Evolutionary conservation across 2,329 filamentous ascomycete genomes (phyloP), one percentile per base, ranked within the genome.

Genomic region (Didymosphaeria variabile): DNA sequence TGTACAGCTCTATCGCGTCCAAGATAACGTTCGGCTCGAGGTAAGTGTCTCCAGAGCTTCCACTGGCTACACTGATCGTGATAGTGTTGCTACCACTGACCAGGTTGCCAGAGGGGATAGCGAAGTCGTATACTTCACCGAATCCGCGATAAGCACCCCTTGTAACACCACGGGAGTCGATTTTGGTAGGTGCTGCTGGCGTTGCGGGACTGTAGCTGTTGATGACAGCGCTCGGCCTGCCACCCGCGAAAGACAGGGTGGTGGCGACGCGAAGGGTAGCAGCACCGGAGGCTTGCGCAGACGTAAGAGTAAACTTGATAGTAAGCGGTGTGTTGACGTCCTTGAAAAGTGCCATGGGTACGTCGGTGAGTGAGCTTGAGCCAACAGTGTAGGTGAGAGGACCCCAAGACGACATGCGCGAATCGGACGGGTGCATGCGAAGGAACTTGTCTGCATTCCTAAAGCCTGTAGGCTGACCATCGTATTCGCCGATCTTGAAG

Each of bases 341-440:
- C 73, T 89, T 87, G 78, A 89, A 88, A 29, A 90, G 73, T 0
- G 88, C 88, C 88, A 91, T 90, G 46, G 88, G 88, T 70, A 90
- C 88, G 60, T 84, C 81, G 4, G 77, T 77, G 1, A 83, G 70
- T 6, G 78, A 72, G 26, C 84, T 86, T 23, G 82, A 83, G 44
- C 87, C 88, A 12, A 89, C 84, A 1, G 85, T 89, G 76, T 88
- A 90, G 0, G 87, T 90, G 13, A 83, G 68, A 0, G 87, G 82
- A 0, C 80, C 83, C 88, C 88, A 91, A 58, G 79, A 80, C 29
- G 80, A 76, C 88, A 91, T 91, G 68, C 88, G 85, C 42, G 77
- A 78, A 75, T 90, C 89, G 4, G 86, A 87, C 3, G 88, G 89
- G 72, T 91, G 89, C 88, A 91, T 91, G 55, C 87, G 84, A 15